These are phyloP conservation scores for Imleria badia DNA, from an alignment of 768 basidiomycete species.

Conservation along the genomic window DNA sequence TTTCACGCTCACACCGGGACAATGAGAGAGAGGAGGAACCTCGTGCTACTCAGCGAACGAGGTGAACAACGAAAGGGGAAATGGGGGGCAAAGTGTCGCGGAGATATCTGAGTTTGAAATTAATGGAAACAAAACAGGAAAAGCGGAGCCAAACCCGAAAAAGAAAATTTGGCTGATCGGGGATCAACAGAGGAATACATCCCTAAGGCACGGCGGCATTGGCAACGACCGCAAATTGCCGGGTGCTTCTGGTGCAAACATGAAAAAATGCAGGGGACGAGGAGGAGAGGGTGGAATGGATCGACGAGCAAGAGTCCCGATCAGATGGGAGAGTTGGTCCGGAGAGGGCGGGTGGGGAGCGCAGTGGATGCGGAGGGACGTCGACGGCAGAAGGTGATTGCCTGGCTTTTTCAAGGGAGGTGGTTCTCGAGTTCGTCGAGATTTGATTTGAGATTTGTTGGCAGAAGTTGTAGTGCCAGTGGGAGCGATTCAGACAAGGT, in stretches of 20 bases:
- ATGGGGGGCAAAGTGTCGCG: conserved; percentile 22
- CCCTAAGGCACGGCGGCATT: conserved; percentile 31
- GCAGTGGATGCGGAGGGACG: not conserved
- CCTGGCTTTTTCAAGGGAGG: conserved; percentile 7
- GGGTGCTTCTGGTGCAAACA: conserved; percentile 8
- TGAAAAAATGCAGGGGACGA: not conserved
- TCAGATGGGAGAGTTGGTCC: not conserved
- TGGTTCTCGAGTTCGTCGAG: conserved; percentile 27
- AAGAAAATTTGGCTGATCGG: conserved; percentile 51
- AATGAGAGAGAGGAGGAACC: not conserved
- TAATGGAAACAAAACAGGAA: conserved; percentile 12
- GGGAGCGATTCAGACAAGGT: conserved; percentile 28
- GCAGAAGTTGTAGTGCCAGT: conserved; percentile 9
- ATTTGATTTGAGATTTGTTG: conserved; percentile 34
- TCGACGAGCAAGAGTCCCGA: not conserved
- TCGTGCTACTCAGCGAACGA: conserved; percentile 20
- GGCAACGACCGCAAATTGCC: conserved; percentile 32
- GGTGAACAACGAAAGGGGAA: conserved; percentile 4
- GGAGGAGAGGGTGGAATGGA: not conserved
- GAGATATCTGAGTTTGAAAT: conserved; percentile 29
- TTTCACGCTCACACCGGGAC: not conserved
- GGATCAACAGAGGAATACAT: conserved; percentile 53
- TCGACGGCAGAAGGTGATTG: conserved; percentile 21
- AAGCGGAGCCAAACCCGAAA: conserved; percentile 35
- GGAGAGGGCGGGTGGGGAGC: conserved; percentile 3